phyloP scores from a whole-genome alignment of 2,329 filamentous ascomycete species.

The Cladosporium sphaerospermum region DNA sequence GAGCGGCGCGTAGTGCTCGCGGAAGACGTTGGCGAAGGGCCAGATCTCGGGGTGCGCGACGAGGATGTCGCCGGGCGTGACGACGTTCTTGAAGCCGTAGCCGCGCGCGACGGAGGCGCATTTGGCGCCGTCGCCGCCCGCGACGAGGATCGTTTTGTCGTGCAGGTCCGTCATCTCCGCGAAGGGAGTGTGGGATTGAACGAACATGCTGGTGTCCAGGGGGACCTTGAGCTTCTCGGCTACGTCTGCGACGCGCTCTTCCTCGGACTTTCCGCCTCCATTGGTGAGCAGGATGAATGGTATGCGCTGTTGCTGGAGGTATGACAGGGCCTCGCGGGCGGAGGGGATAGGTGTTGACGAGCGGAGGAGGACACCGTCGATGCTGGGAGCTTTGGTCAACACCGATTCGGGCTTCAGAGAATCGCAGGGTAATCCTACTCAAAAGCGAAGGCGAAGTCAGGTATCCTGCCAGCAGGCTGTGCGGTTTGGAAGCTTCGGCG shows the following conservation, averaged over 20 bases:
- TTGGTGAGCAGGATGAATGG: slow-evolving; percentile 96
- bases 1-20: slow-evolving; percentile 54
- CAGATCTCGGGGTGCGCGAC: slow-evolving; percentile 67
- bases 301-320: slow-evolving; percentile 67
- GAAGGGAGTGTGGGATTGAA: slow-evolving; percentile 90
- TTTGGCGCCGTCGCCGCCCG: slow-evolving; percentile 37
- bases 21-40: slow-evolving; percentile 69
- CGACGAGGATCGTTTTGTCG: slow-evolving; percentile 46
- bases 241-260: slow-evolving; percentile 64
- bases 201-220: slow-evolving; percentile 63
- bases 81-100: slow-evolving; percentile 72
- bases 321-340: slow-evolving; percentile 65
- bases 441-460: slow-evolving; percentile 51
- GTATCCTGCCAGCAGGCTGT: slow-evolving; percentile 18
- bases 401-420: not conserved
- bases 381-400: slow-evolving; percentile 46
- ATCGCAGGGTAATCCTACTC: slow-evolving; percentile 37
- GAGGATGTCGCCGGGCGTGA: slow-evolving; percentile 81
- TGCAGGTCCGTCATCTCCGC: slow-evolving; percentile 59
- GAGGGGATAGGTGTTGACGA: slow-evolving; percentile 72
- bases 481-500: slow-evolving; percentile 18
- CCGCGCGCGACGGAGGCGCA: slow-evolving; percentile 18
- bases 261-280: slow-evolving; percentile 81
- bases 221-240: slow-evolving; percentile 58
- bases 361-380: slow-evolving; percentile 92